Conservation (phyloP, 306 rosid species). For the Malus asiatica region DNA sequence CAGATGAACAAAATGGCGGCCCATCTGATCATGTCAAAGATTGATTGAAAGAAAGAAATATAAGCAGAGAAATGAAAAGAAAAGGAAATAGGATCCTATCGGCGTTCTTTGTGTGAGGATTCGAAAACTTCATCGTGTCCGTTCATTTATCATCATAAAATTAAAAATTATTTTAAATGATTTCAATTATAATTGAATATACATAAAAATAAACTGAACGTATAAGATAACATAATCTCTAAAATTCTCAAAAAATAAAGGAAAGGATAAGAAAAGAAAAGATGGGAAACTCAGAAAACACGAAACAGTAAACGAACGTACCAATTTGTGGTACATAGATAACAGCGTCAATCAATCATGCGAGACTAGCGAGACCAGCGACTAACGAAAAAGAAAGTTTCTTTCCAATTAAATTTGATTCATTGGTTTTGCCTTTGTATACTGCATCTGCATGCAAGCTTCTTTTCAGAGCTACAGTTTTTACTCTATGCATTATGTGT, state of each 20-base stretch:
- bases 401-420: slow-evolving; percentile 21
- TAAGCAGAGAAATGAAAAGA: neutral
- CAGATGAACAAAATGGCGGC: slow-evolving; percentile 85
- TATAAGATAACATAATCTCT: too few relatives aligned
- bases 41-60: slow-evolving; percentile 13
- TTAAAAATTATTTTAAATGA: too few relatives aligned
- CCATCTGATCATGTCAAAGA: slow-evolving; percentile 62
- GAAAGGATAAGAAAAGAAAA: neutral
- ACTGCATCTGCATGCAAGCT: slow-evolving; percentile 42
- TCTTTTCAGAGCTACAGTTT: slow-evolving; percentile 22
- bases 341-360: slow-evolving; percentile 62
- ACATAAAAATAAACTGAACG: too few relatives aligned
- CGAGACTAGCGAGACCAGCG: slow-evolving; percentile 3
- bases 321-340: slow-evolving; percentile 15
- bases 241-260: rapidly evolving
- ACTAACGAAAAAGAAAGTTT: slow-evolving; percentile 7
- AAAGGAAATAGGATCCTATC: neutral
- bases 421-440: slow-evolving; percentile 5
- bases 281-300: slow-evolving; percentile 6
- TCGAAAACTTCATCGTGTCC: neutral
- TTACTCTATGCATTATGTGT: neutral
- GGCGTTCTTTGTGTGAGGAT: too few relatives aligned
- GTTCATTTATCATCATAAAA: too few relatives aligned
- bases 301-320: slow-evolving; percentile 14
- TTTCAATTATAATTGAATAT: too few relatives aligned